Evolutionary conservation across 768 basidiomycete genomes (phyloP).

Genomic region (Holtermanniella nyarrowii): DNA sequence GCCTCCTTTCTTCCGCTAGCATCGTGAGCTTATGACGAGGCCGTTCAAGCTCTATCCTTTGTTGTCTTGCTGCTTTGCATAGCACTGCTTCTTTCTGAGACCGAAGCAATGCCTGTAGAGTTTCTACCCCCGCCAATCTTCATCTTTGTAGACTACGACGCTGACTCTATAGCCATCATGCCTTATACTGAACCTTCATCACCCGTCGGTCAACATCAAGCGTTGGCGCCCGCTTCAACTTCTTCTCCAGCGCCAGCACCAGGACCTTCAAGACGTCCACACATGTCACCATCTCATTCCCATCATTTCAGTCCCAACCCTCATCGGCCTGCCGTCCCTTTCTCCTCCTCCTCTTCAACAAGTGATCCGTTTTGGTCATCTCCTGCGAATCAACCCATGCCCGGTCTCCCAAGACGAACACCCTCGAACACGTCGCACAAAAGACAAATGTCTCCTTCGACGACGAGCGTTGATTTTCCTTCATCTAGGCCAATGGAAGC

Average conservation of each 20-base stretch:
- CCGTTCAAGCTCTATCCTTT: too few species aligned
- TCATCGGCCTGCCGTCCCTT: conserved; percentile 17
- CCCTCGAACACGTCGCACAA: conserved; percentile 18
- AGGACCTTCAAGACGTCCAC: too few species aligned
- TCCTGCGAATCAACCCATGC: conserved; percentile 24
- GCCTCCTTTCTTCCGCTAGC: too few species aligned
- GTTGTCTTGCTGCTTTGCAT: too few species aligned
- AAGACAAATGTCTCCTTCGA: conserved; percentile 16
- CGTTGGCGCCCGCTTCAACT: conserved; percentile 7
- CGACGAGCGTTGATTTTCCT: conserved; percentile 13
- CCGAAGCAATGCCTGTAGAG: too few species aligned
- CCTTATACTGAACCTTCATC: conserved; percentile 38
- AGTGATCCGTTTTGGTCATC: conserved; percentile 6
- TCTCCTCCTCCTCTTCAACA: conserved; percentile 17
- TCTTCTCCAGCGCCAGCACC: too few species aligned
- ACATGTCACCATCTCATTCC: too few species aligned
- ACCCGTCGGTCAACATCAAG: conserved; percentile 25
- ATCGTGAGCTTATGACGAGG: too few species aligned
- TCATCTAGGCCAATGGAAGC: conserved; percentile 25
- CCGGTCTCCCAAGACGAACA: conserved; percentile 32
- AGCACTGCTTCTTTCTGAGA: too few species aligned
- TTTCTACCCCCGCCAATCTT: too few species aligned
- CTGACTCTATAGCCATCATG: conserved; percentile 28
- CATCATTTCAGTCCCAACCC: too few species aligned
- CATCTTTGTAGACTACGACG: too few species aligned